Conservation (phyloP, 2,329 filamentous ascomycete species). For the Clathrospora elynae region DNA sequence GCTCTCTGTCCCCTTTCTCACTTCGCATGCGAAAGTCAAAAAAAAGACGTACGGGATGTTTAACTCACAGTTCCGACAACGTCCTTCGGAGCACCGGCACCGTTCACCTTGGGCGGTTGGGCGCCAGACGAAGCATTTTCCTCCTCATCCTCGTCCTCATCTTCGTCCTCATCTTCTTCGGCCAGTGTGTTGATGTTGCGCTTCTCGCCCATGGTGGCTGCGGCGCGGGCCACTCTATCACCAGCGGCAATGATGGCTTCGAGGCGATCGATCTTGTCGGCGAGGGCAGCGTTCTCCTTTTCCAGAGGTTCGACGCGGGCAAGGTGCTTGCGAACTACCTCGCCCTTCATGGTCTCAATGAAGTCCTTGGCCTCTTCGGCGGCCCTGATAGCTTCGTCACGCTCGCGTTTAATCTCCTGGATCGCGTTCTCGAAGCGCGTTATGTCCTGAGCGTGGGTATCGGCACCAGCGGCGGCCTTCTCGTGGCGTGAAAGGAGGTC, state of each 20-base stretch:
- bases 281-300: conserved; percentile 37
- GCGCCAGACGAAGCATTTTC: conserved; percentile 12
- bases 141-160: conserved; percentile 24
- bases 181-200: conserved; percentile 38
- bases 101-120: conserved; percentile 10
- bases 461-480: conserved; percentile 16
- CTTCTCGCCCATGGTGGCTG: conserved; percentile 43
- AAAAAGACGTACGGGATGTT: conserved; percentile 8
- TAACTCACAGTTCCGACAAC: conserved; percentile 46
- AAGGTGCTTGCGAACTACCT: conserved; percentile 45
- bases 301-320: conserved; percentile 43
- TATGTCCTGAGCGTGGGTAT: conserved; percentile 16
- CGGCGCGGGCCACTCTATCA: conserved; percentile 44
- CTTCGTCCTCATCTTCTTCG: conserved; percentile 40
- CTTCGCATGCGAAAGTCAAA: conserved; percentile 1
- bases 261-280: conserved; percentile 43
- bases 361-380: conserved; percentile 37
- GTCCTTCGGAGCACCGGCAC: conserved; percentile 22
- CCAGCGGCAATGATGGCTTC: conserved; percentile 44
- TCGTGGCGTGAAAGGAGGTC: conserved; percentile 29
- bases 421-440: conserved; percentile 20
- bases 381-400: conserved; percentile 26
- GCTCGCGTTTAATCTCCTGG: conserved; percentile 23
- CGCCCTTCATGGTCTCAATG: conserved; percentile 45
- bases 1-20: conserved; percentile 11